Evolutionary conservation across 805 yeast species (phyloP).

Genomic region (Metschnikowia hibisci): DNA sequence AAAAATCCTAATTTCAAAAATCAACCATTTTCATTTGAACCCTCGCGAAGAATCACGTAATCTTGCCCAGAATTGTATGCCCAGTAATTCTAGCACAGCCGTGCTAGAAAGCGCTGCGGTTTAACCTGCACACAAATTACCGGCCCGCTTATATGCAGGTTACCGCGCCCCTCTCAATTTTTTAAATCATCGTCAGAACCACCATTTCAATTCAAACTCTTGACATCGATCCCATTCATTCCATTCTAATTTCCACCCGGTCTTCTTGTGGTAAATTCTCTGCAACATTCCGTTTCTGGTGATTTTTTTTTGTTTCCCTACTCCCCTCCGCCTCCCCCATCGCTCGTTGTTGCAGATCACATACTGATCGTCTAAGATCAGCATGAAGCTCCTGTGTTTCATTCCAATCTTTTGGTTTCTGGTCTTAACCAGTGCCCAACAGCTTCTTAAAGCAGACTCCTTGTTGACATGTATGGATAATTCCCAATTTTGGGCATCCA

Average conservation of each 20-base stretch:
- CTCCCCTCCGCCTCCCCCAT: too few relatives aligned
- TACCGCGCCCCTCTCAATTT: conserved; percentile 2
- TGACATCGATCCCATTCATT: not conserved
- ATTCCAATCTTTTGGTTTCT: not conserved
- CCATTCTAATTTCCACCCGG: too few relatives aligned
- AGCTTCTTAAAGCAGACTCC: conserved; percentile 53
- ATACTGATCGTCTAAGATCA: not conserved
- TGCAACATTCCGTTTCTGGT: too few relatives aligned
- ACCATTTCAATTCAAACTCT: not conserved
- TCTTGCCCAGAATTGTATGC: too few relatives aligned
- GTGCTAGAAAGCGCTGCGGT: conserved; percentile 1
- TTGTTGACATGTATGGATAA: conserved; percentile 88
- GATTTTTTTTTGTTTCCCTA: too few relatives aligned
- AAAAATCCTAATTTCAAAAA: too few relatives aligned
- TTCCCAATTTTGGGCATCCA: conserved; percentile 81
- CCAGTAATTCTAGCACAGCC: not conserved
- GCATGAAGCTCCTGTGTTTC: not conserved
- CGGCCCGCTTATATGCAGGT: not conserved
- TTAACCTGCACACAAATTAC: not conserved
- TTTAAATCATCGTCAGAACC: conserved; percentile 2
- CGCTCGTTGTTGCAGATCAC: too few relatives aligned
- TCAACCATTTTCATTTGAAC: too few relatives aligned
- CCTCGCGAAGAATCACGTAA: too few relatives aligned
- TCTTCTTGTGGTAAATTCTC: too few relatives aligned
- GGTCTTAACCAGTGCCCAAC: conserved; percentile 18